Percentiles rank a stretch among this genome's conserved stretches.
phyloP scores from a whole-genome alignment of 2,329 filamentous ascomycete species.

The Cercospora nicotianae region DNA sequence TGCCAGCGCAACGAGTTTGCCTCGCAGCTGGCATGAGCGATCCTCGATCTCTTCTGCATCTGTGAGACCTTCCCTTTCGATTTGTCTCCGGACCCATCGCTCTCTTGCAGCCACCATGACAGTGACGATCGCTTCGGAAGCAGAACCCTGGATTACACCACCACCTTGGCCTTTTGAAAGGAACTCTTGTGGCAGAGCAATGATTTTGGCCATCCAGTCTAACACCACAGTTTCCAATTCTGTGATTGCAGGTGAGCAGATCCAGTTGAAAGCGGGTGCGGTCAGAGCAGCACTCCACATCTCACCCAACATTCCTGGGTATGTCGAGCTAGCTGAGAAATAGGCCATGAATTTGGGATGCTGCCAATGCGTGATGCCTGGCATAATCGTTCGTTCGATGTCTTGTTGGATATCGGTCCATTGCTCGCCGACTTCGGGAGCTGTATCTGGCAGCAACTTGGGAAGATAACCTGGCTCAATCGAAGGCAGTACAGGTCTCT shows the following conservation, averaged over 20 bases:
- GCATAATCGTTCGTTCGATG: slow-evolving; percentile 82
- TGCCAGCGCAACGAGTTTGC: slow-evolving; percentile 75
- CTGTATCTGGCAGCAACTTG: slow-evolving; percentile 68
- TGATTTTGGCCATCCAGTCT: slow-evolving; percentile 81
- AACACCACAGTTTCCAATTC: slow-evolving; percentile 91
- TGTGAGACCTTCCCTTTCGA: slow-evolving; percentile 50
- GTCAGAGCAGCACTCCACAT: slow-evolving; percentile 88
- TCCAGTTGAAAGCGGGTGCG: slow-evolving; percentile 94
- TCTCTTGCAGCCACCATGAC: slow-evolving; percentile 86
- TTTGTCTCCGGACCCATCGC: slow-evolving; percentile 66
- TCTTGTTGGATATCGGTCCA: slow-evolving; percentile 82
- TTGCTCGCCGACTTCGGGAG: slow-evolving; percentile 66
- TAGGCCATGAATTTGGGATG: slow-evolving; percentile 95
- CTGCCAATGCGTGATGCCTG: slow-evolving; percentile 92
- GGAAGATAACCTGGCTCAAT: slow-evolving; percentile 84
- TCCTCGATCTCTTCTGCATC: slow-evolving; percentile 64
- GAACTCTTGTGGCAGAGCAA: slow-evolving; percentile 72
- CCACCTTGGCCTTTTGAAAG: slow-evolving; percentile 74
- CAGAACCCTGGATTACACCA: slow-evolving; percentile 91
- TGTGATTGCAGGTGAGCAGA: slow-evolving; percentile 87
- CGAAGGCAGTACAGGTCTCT: slow-evolving; percentile 70
- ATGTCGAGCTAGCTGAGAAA: slow-evolving; percentile 80
- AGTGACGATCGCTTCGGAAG: slow-evolving; percentile 82
- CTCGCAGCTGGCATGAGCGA: slow-evolving; percentile 64
- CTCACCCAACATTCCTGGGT: slow-evolving; percentile 84